These are phyloP conservation scores for Coemansia sp. DNA, from an alignment of 192 early-diverging fungal genomes.

Conservation along the genomic window DNA sequence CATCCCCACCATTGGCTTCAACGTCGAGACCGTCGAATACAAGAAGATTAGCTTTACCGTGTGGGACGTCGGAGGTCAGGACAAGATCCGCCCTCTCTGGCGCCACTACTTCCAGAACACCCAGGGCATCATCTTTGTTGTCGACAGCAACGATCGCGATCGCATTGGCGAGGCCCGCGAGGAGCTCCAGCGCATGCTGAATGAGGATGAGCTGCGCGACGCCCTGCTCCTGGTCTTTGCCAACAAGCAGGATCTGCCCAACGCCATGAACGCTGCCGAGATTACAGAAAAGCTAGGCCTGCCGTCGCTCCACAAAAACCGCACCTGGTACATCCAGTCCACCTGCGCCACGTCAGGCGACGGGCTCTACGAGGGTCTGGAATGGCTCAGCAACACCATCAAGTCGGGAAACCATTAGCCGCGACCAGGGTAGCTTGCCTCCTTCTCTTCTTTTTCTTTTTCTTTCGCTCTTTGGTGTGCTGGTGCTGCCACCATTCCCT, in stretches of 20 bases:
- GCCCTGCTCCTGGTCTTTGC: conserved; percentile 90
- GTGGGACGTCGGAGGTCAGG: conserved; percentile 99
- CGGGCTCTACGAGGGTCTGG: conserved; percentile 95
- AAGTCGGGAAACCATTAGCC: conserved; percentile 10
- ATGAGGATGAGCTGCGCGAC: conserved; percentile 92
- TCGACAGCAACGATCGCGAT: conserved; percentile 95
- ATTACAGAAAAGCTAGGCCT: conserved; percentile 93
- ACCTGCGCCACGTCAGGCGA: conserved; percentile 91
- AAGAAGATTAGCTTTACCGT: conserved; percentile 98
- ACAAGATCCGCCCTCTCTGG: conserved; percentile 97
- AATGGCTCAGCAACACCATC: conserved; percentile 78
- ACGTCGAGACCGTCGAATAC: conserved; percentile 97
- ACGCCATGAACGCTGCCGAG: conserved; percentile 91
- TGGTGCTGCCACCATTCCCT: no score
- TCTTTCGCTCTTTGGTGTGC: not conserved
- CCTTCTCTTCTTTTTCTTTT: not conserved
- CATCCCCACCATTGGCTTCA: conserved; percentile 98
- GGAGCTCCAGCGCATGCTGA: conserved; percentile 91
- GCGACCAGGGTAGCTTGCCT: no score
- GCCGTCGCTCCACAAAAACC: conserved; percentile 67
- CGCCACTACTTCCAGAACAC: conserved; percentile 98
- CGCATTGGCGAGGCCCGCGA: conserved; percentile 90
- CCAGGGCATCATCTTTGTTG: conserved; percentile 94
- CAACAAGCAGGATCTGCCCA: conserved; percentile 99
- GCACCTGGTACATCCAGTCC: conserved; percentile 92